These are phyloP conservation scores for Raphanus sativus DNA, from an alignment of 345 rosid species.

Conservation along the genomic window DNA sequence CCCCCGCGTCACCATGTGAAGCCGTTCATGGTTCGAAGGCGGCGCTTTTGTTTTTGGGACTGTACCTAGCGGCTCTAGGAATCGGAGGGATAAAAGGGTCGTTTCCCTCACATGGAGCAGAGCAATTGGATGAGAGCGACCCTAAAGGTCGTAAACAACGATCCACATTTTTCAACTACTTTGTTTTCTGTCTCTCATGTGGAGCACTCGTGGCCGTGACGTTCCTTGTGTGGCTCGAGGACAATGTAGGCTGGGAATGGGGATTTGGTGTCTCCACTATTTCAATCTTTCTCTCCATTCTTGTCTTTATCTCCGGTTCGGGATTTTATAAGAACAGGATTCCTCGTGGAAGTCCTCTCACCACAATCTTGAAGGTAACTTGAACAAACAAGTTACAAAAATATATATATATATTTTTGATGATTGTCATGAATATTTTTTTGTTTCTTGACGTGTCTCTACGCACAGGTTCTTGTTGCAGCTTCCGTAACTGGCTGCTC, in stretches of 20 bases:
- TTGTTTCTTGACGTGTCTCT: neutral
- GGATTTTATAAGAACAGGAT: constrained; percentile 55
- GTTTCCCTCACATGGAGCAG: constrained; percentile 81
- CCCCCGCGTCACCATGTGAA: constrained; percentile 44
- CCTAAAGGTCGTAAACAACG: constrained; percentile 65
- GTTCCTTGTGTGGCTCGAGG: constrained; percentile 82
- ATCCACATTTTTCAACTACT: constrained; percentile 80
- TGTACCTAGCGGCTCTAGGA: constrained; percentile 77
- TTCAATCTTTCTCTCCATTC: constrained; percentile 62
- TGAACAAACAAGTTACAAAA: neutral
- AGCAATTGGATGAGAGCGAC: constrained; percentile 73
- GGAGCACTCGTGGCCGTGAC: constrained; percentile 90
- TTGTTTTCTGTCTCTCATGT: constrained; percentile 67
- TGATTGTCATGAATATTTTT: neutral
- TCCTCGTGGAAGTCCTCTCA: constrained; percentile 73
- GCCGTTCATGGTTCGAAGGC: constrained; percentile 59
- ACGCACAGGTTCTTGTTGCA: constrained; percentile 59
- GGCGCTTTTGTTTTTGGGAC: constrained; percentile 62
- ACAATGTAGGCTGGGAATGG: constrained; percentile 89
- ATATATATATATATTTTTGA: neutral
- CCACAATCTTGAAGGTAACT: constrained; percentile 67
- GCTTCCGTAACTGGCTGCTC: constrained; percentile 43
- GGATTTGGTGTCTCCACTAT: constrained; percentile 72
- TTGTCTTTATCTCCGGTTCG: constrained; percentile 68
- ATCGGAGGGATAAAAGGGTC: constrained; percentile 93